Conservation (phyloP, 495 filamentous ascomycete species). For the Hyphodiscus hymeniophilus region DNA sequence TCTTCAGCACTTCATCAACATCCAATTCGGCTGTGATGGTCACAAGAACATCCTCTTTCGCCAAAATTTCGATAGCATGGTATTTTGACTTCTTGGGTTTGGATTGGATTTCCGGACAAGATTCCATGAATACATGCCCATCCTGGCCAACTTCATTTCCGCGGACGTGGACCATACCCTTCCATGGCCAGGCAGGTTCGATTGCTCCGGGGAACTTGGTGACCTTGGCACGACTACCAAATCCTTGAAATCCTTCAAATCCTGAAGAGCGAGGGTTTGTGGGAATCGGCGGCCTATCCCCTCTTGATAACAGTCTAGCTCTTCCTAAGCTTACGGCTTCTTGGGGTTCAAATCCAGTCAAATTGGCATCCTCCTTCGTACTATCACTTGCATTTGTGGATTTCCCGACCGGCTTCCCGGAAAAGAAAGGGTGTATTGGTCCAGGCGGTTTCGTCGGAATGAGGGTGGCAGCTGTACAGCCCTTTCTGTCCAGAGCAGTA, state of each 20-base stretch:
- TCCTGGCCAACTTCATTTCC: slow-evolving; percentile 20
- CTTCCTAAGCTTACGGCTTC: neutral
- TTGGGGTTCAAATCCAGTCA: neutral
- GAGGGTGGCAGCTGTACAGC: neutral
- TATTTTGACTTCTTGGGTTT: slow-evolving; percentile 42
- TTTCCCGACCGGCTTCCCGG: slow-evolving; percentile 3
- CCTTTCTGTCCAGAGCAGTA: no score
- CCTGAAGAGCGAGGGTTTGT: slow-evolving; percentile 17
- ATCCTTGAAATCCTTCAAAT: slow-evolving; percentile 14
- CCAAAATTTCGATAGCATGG: slow-evolving; percentile 30
- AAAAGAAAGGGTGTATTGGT: slow-evolving; percentile 16
- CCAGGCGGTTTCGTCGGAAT: slow-evolving; percentile 2
- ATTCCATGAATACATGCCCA: neutral
- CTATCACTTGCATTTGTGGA: neutral
- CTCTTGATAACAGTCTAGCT: neutral
- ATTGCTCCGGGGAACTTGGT: slow-evolving; percentile 52
- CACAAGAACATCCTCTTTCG: slow-evolving; percentile 36
- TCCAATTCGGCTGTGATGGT: slow-evolving; percentile 27
- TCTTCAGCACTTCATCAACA: slow-evolving; percentile 19
- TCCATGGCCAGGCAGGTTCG: slow-evolving; percentile 63
- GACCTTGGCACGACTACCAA: slow-evolving; percentile 28
- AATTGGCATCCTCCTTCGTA: no score
- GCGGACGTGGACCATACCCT: slow-evolving; percentile 52
- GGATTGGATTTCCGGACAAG: neutral
- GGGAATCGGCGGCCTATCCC: slow-evolving; percentile 27